These are phyloP conservation scores for Pochonia chlamydosporia DNA, from an alignment of 2,329 filamentous ascomycete species.

Conservation along the genomic window DNA sequence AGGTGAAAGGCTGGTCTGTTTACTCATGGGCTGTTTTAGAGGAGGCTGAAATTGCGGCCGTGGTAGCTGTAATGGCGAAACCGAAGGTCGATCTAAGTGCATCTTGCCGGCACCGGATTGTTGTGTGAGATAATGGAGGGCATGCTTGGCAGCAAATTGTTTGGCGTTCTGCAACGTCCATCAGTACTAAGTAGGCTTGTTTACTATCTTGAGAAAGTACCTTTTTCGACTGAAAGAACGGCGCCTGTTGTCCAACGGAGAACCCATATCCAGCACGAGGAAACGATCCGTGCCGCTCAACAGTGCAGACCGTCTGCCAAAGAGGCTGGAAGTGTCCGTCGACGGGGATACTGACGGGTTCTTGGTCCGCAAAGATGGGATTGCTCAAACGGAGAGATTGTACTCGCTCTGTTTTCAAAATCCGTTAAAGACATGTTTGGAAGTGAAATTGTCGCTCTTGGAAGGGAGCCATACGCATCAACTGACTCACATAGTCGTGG, in stretches of 20 bases:
- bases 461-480: too few species aligned
- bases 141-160: constrained; percentile 45
- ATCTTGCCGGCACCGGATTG: background rate
- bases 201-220: too few species aligned
- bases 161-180: constrained; percentile 35
- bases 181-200: too few species aligned
- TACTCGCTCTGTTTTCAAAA: constrained; percentile 10
- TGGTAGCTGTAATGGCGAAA: background rate
- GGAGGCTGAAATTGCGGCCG: background rate
- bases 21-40: background rate
- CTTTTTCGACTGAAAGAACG: constrained; percentile 42
- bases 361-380: constrained; percentile 12
- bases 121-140: constrained; percentile 33
- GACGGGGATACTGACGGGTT: constrained; percentile 15
- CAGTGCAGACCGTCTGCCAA: constrained; percentile 20
- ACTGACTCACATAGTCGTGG: constrained; percentile 21
- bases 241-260: constrained; percentile 18
- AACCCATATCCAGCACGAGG: constrained; percentile 29
- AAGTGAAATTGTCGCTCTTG: too few species aligned
- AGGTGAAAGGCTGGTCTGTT: background rate
- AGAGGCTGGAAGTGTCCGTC: constrained; percentile 14
- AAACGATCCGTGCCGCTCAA: constrained; percentile 18
- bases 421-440: background rate
- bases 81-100: too few species aligned
- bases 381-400: constrained; percentile 10